Base-by-base conservation (phyloP, 1,284 basidiomycete genomes). In the Apiotrichum brassicae region DNA sequence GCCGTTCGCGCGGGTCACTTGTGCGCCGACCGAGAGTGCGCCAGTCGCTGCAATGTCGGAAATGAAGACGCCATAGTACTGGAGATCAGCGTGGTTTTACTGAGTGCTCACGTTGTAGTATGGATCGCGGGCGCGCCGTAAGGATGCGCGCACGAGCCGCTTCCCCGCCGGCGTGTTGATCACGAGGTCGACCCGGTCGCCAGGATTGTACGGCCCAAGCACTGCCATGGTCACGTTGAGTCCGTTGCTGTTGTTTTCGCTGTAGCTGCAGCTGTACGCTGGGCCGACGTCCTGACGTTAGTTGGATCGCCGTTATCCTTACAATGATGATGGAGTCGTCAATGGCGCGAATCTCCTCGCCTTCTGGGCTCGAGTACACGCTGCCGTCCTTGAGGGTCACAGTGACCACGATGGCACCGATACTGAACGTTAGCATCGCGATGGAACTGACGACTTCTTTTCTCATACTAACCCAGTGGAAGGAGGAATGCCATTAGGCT, bases 221-320 rank as follows among this genome's bases (percentile, higher is more conserved):
- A 57, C 52, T 13, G 41, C 49, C 20, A 48, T 36, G 11, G 56
- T 57, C 19, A 57, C 30, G 48, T 57, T 57, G 4, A 57, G 32
- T 11, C 52, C 56, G 6, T 20, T 34, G 14, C 28, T 30, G 39
- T 37, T 38, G 40, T 37, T 43, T 11, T 23, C 40, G 6, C 33
- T 34, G 49, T 57, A 57, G 26, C 25, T 32, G 42, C 56, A 57
- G 14, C 43, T 46, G 41, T 41, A 52, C 9, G 46, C 37, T 14
- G 23, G 30, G 2, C 49, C 53, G 22, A 26, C 20, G 44, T 57
- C 50, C 33, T 34, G 33, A 13, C 12, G 33, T 14, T 34, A 14
- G 28, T 30, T 7, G 14, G 28, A 30, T 7, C 14, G 28, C 8
- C 28, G 28, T 7, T 14, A 14, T 7, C 28, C 33, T 9, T 16